Conservation (phyloP, 495 filamentous ascomycete genomes). For the Choiromyces venosus region DNA sequence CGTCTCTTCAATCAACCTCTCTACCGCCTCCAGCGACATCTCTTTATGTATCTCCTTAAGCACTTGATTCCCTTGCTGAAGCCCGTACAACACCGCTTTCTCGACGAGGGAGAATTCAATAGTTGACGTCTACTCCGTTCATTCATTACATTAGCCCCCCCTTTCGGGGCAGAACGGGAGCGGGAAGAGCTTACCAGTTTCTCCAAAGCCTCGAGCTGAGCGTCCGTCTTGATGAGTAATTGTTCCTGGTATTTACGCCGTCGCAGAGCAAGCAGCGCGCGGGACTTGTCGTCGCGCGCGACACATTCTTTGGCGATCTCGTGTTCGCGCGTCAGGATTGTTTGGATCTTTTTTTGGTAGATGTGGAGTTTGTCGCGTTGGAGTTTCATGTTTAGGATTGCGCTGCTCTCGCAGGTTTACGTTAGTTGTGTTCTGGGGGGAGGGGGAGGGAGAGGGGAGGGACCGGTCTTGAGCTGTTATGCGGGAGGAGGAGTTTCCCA, state of each 20-base stretch:
- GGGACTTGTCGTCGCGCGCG: conserved; percentile 62
- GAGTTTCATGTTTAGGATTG: conserved; percentile 93
- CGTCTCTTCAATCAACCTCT: conserved; percentile 44
- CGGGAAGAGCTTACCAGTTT: conserved; percentile 49
- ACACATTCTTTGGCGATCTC: conserved; percentile 78
- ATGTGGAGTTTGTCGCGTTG: conserved; percentile 95
- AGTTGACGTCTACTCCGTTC: conserved; percentile 55
- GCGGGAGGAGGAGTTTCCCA: conserved; percentile 31
- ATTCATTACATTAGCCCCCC: not conserved
- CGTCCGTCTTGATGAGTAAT: conserved; percentile 81
- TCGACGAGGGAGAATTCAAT: conserved; percentile 94
- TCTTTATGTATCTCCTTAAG: conserved; percentile 85
- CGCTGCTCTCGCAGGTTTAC: conserved; percentile 48
- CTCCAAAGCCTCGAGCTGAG: conserved; percentile 82
- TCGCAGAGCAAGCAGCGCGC: conserved; percentile 81
- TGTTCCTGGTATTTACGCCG: conserved; percentile 96
- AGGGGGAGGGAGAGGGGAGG: not conserved
- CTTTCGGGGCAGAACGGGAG: not conserved
- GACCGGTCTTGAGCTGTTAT: conserved; percentile 40
- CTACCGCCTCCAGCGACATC: conserved; percentile 69
- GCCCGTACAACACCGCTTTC: conserved; percentile 86
- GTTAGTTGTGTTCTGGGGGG: conserved; percentile 46
- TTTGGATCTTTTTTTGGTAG: conserved; percentile 81
- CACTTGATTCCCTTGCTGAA: conserved; percentile 87
- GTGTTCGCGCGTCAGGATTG: conserved; percentile 76